Conservation (phyloP, 192 early-diverging fungal species). For the Entomortierella beljakovae region DNA sequence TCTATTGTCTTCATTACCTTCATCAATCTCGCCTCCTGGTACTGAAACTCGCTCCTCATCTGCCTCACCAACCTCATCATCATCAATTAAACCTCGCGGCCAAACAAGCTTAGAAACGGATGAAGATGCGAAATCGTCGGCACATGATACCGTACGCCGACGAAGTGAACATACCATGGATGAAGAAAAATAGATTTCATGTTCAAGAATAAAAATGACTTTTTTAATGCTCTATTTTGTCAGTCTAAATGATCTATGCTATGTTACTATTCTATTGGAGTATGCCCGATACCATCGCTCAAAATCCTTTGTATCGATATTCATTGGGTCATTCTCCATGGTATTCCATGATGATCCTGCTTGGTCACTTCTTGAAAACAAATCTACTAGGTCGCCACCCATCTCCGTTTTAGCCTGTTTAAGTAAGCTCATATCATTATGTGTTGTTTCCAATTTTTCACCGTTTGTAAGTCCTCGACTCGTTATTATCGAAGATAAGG, state of each 20-base stretch:
- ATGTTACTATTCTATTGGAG: slow-evolving; percentile 12
- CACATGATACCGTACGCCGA: slow-evolving; percentile 2
- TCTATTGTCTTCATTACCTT: slow-evolving; percentile 2
- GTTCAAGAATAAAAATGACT: neutral
- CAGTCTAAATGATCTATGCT: slow-evolving; percentile 13
- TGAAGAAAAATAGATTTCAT: neutral
- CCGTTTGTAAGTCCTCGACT: too few species aligned
- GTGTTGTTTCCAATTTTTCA: too few species aligned
- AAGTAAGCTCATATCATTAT: neutral
- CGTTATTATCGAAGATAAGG: too few species aligned
- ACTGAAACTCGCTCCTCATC: neutral
- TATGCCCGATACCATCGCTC: slow-evolving; percentile 42
- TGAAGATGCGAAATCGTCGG: neutral
- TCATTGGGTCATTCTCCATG: neutral
- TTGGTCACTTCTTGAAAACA: slow-evolving; percentile 3
- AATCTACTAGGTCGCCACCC: slow-evolving; percentile 44
- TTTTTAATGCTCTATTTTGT: too few species aligned
- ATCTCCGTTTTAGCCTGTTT: slow-evolving; percentile 23
- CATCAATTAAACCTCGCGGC: neutral
- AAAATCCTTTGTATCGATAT: slow-evolving; percentile 37
- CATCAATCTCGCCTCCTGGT: neutral
- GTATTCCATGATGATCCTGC: slow-evolving; percentile 28
- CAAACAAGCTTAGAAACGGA: neutral
- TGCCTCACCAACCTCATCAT: neutral
- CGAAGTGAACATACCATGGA: neutral